These are phyloP conservation scores for Camelina neglecta DNA, from an alignment of 345 rosid genomes.

Conservation along the genomic window DNA sequence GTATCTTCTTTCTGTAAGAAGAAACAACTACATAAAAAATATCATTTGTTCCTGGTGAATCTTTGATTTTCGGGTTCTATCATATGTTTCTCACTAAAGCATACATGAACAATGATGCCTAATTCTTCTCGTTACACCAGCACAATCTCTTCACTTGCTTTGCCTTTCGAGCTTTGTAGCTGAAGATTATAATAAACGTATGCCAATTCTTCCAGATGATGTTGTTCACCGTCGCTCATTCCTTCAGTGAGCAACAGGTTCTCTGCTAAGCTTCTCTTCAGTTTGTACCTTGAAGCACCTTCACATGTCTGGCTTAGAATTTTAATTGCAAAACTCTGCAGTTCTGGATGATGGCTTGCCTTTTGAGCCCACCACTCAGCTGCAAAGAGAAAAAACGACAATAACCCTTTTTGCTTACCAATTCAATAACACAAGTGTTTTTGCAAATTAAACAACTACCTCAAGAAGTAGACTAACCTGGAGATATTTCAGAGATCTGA, in stretches of 20 bases:
- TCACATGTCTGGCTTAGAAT: conserved; percentile 65
- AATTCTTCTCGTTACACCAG: background rate
- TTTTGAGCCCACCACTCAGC: conserved; percentile 65
- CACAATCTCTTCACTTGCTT: conserved; percentile 18
- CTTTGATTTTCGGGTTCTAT: too few species aligned
- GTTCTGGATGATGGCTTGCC: conserved; percentile 57
- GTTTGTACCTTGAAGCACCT: conserved; percentile 58
- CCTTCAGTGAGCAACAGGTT: conserved; percentile 44
- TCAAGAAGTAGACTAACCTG: conserved; percentile 49
- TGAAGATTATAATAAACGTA: conserved; percentile 60
- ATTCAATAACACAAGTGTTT: conserved; percentile 16
- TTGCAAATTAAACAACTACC: conserved; percentile 8
- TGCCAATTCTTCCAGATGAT: conserved; percentile 43
- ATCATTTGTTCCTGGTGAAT: too few species aligned
- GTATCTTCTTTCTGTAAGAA: background rate
- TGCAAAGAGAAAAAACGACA: conserved; percentile 32
- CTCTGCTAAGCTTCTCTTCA: conserved; percentile 57
- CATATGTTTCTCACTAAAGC: too few species aligned
- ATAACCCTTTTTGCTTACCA: conserved; percentile 3
- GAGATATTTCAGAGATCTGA: conserved; percentile 46
- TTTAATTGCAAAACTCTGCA: conserved; percentile 60
- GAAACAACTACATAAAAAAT: too few species aligned
- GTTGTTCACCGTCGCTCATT: conserved; percentile 39
- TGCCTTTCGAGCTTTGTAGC: conserved; percentile 41
- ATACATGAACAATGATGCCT: too few species aligned